Evolutionary conservation across 2,329 filamentous ascomycete genomes (phyloP).

Genomic region (Pseudopyrenochaeta lycopersici): DNA sequence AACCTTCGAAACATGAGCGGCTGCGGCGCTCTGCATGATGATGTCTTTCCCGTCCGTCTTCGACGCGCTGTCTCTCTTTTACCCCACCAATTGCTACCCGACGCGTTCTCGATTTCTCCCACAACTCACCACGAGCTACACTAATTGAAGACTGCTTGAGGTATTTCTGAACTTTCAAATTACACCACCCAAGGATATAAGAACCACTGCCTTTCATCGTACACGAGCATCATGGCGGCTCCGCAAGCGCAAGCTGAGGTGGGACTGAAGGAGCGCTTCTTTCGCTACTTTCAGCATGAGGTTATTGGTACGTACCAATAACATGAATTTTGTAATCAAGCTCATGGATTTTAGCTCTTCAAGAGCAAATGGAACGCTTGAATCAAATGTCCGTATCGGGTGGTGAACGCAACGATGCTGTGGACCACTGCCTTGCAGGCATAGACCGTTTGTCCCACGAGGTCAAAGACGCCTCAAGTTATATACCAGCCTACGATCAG

Average conservation of each 20-base stretch:
- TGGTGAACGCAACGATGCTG: slow-evolving; percentile 81
- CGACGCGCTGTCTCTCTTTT: not conserved
- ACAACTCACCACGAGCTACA: not conserved
- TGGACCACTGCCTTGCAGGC: slow-evolving; percentile 79
- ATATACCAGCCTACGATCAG: slow-evolving; percentile 89
- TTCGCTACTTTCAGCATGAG: slow-evolving; percentile 81
- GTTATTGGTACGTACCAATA: slow-evolving; percentile 65
- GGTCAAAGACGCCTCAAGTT: slow-evolving; percentile 83
- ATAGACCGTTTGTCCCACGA: slow-evolving; percentile 84
- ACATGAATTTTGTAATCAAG: accelerated
- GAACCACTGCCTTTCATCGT: not conserved
- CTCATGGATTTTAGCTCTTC: slow-evolving; percentile 67
- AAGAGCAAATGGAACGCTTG: slow-evolving; percentile 77
- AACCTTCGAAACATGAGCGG: not conserved
- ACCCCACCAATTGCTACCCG: slow-evolving; percentile 4
- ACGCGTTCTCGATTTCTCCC: not conserved
- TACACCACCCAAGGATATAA: not conserved
- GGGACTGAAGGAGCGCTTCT: slow-evolving; percentile 78
- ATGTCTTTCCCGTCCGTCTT: not conserved
- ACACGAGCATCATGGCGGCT: slow-evolving; percentile 13
- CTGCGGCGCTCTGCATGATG: slow-evolving; percentile 2
- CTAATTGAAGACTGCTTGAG: not conserved
- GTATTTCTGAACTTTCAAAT: not conserved
- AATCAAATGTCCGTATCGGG: slow-evolving; percentile 68
- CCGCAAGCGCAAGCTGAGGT: slow-evolving; percentile 26